Evolutionary conservation across 1,139 yeast species (phyloP).

Genomic region (Pichia sp.): DNA sequence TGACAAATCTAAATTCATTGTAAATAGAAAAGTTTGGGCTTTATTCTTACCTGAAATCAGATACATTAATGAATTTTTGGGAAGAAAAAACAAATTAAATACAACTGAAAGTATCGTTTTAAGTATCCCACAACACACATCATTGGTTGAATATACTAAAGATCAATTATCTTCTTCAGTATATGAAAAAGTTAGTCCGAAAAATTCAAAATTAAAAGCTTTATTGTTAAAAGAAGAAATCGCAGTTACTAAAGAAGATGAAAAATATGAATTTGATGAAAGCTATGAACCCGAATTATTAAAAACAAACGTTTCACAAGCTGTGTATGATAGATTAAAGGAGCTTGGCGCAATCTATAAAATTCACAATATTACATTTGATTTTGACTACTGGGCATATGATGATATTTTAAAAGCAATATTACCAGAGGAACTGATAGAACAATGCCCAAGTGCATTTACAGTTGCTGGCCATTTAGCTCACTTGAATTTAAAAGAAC

Average conservation of each 20-base stretch:
- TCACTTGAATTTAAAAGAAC: constrained; percentile 79
- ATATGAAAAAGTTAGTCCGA: constrained; percentile 21
- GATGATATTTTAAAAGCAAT: constrained; percentile 78
- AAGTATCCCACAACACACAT: constrained; percentile 58
- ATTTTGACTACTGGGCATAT: constrained; percentile 78
- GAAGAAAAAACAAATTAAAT: constrained; percentile 29
- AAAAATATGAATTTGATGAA: constrained; percentile 14
- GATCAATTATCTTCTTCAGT: constrained; percentile 14
- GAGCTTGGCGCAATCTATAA: constrained; percentile 42
- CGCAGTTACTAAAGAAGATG: constrained; percentile 35
- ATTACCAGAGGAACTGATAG: constrained; percentile 63
- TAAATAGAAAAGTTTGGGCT: constrained; percentile 52
- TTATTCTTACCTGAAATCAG: constrained; percentile 67
- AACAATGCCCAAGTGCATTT: constrained; percentile 83
- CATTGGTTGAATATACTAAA: constrained; percentile 41
- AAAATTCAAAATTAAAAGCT: constrained; percentile 43
- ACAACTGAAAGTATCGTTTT: constrained; percentile 41
- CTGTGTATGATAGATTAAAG: constrained; percentile 40
- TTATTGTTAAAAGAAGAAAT: constrained; percentile 57
- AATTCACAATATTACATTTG: constrained; percentile 53
- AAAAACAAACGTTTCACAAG: constrained; percentile 33
- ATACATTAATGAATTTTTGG: constrained; percentile 47
- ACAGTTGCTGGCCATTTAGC: constrained; percentile 96
- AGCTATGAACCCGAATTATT: constrained; percentile 14
- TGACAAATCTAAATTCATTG: constrained; percentile 58